Evolutionary conservation across 78 protist species (phyloP).

Genomic region (Protostelium mycophagum): DNA sequence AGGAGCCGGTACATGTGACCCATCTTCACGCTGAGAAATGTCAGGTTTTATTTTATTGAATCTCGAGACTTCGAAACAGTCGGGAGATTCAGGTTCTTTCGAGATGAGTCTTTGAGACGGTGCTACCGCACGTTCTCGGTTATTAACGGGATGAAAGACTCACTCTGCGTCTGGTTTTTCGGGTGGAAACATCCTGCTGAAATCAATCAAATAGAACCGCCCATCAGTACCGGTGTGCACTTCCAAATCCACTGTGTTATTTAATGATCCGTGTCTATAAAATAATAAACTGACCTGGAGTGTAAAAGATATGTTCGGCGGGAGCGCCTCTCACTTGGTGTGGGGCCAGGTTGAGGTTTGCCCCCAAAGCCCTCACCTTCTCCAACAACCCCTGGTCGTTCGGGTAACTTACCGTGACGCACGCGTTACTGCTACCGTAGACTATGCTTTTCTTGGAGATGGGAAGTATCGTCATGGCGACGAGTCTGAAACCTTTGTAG

Average conservation of each 20-base stretch:
- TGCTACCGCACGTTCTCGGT: no score
- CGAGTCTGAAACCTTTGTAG: slow-evolving; percentile 64
- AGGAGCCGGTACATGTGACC: slow-evolving; percentile 65
- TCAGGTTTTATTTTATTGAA: no score
- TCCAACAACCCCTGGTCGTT: slow-evolving; percentile 21
- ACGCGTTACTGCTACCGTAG: slow-evolving; percentile 54
- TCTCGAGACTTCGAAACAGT: no score
- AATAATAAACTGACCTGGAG: background rate
- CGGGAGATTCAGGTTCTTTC: no score
- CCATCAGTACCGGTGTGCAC: slow-evolving; percentile 67
- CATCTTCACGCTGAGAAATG: slow-evolving; percentile 4
- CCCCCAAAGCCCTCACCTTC: slow-evolving; percentile 30
- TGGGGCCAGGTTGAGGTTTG: slow-evolving; percentile 33
- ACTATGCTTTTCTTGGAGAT: slow-evolving; percentile 27
- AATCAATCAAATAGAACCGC: slow-evolving; percentile 62
- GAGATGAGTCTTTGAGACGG: no score
- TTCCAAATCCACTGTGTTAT: slow-evolving; percentile 39
- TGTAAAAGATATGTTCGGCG: background rate
- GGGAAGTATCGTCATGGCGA: slow-evolving; percentile 59
- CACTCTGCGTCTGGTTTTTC: slow-evolving; percentile 26
- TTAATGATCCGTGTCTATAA: background rate
- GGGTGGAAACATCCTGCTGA: slow-evolving; percentile 65
- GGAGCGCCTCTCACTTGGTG: slow-evolving; percentile 5
- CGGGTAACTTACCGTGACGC: slow-evolving; percentile 31
- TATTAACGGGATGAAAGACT: background rate